Base-by-base conservation (phyloP, 257 asterid genomes). In the Ilex asprella region DNA sequence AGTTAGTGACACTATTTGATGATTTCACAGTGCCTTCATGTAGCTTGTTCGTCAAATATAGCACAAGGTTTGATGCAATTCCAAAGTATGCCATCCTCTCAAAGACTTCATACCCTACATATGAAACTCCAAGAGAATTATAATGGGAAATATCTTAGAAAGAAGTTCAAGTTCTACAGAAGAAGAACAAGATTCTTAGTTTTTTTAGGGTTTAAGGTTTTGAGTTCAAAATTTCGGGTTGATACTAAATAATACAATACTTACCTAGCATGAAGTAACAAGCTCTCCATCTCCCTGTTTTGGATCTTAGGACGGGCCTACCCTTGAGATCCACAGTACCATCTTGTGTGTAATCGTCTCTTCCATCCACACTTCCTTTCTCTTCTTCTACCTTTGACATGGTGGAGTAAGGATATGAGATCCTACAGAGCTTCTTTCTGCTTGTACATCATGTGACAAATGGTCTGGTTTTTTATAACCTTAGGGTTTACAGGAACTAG, bases 41-140 rank as follows among this genome's bases (percentile, higher is more conserved):
- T 30, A 87, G 87, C 64, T 84, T 64, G 3, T 76, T 27, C 27
- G 87, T 68, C 43, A 84, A 59, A 58, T 87, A 84, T 46, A 82
- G 73, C 63, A 87, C 93, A 6, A 87, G 79, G 47, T 87, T 87
- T 67, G 93, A 65, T 53, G 95, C 79, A 29, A 87, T 84, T 44
- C 93, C 95, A 60, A 82, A 87, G 54, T 71, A 87, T 32, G 93
- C 90, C 93, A 87, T 87, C 75, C 95, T 84, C 70, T 87, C 95
- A 55, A 87, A 72, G 0, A 81, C 60, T 67, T 87, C 95, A 60
- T 84, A 87, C 13, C 88, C 95, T 87, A 70, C 60, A 59, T 47
- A 60, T 49, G 13, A 39, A 7, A 52, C 14, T 30, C n/a, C 29
- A 6, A 41, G 5, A 6, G 43, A 1, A 10, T 14, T 6, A 11